Base-by-base conservation (phyloP, 257 asterid genomes). In the Gentiana straminea region DNA sequence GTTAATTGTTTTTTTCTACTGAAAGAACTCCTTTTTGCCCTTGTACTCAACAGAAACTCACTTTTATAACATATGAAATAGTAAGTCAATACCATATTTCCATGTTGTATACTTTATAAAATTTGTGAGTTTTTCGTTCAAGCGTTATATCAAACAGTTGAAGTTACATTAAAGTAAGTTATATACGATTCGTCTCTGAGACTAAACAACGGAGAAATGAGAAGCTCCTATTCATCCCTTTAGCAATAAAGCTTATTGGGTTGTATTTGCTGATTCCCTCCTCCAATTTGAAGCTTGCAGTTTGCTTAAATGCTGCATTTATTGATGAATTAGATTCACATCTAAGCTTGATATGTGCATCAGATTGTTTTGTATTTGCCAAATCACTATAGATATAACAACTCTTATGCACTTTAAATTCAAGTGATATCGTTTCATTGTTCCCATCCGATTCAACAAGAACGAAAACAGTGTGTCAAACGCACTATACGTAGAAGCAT, bases 101-200 rank as follows among this genome's bases (percentile, higher is more conserved):
- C 24, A 24, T 24, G 24, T 24, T 24, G 24, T 24, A 24, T 24
- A 24, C 24, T 24, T 24, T 24, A 24, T 24, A 24, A 24, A 24
- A 24, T 24, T 24, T 24, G 24, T 24, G 24, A 0, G 24, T 24
- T 24, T 15, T 24, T 24, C 24, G 24, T 24, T 24, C 24, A 24
- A 24, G 24, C 24, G 24, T 24, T 24, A 24, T 24, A 24, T 24
- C 24, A 24, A 24, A 24, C 46, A 1, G 61, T 32, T 7, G 45
- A 33, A 5, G 0, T 57, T 6, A 44, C 11, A 63, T 79, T 70
- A 57, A 91, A 91, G 65, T 91, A 91, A 12, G 87, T 89, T 4
- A 94, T 84, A 79, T 91, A 91, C 37, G 75, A 75, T 71, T 91
- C 96, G 72, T 91, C 98, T 65, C 73, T 84, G 8, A 87, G 32